Conservation (phyloP, 1,139 yeast species). For the Kluyveromyces marxianus region DNA sequence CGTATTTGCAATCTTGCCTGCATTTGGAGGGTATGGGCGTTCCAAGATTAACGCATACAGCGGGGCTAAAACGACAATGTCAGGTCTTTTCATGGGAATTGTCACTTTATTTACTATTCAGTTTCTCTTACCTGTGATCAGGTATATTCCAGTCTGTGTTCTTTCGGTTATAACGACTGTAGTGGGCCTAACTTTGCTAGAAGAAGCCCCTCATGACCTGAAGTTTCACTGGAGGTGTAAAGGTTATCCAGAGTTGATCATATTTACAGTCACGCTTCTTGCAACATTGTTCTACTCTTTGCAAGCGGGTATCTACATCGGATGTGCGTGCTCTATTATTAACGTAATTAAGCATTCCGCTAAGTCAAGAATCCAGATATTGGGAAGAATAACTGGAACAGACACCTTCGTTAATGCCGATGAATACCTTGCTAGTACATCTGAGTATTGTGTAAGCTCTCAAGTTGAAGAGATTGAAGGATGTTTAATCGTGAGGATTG, state of each 20-base stretch:
- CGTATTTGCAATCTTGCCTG: conserved; percentile 69
- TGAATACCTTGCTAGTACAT: conserved; percentile 22
- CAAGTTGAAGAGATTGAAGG: conserved; percentile 71
- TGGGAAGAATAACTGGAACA: conserved; percentile 77
- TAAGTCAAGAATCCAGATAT: conserved; percentile 78
- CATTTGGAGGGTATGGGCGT: conserved; percentile 96
- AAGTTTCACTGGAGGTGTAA: conserved; percentile 62
- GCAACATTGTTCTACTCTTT: conserved; percentile 77
- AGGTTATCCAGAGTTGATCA: conserved; percentile 72
- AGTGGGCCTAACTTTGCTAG: conserved; percentile 71
- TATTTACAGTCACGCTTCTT: conserved; percentile 63
- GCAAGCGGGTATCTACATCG: conserved; percentile 84
- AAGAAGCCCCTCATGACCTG: conserved; percentile 81
- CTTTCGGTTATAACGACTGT: conserved; percentile 74
- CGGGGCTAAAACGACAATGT: conserved; percentile 77
- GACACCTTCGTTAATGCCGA: conserved; percentile 75
- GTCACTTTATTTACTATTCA: conserved; percentile 60
- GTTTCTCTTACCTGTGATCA: conserved; percentile 55
- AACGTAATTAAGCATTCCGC: conserved; percentile 83
- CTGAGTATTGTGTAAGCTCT: conserved; percentile 6
- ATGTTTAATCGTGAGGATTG: conserved; percentile 76
- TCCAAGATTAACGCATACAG: conserved; percentile 81
- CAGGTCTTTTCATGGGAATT: conserved; percentile 75
- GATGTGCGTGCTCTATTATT: conserved; percentile 70
- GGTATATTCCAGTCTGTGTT: conserved; percentile 73